A percentile compares a stretch with the other conserved stretches of the same genome.
Conservation (phyloP, 768 basidiomycete species). For the Pisolithus orientalis region DNA sequence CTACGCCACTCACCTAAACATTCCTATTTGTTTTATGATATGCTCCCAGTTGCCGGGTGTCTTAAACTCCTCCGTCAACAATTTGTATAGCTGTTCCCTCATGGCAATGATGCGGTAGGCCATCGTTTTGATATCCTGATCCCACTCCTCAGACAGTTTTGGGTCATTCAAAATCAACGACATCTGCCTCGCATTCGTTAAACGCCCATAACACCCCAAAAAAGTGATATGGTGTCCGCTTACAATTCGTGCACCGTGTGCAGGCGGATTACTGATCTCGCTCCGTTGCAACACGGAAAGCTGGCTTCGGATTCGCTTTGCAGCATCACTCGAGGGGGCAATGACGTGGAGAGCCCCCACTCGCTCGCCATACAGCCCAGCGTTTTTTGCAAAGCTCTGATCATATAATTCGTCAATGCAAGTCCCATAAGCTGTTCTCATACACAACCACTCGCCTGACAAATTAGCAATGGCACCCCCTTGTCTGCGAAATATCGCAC, state of each 20-base stretch:
- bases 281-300: constrained; percentile 87
- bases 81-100: constrained; percentile 70
- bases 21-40: constrained; percentile 92
- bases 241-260: constrained; percentile 85
- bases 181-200: constrained; percentile 39
- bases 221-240: constrained; percentile 20
- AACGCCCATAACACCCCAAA: neutral
- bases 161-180: constrained; percentile 74
- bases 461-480: constrained; percentile 73
- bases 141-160: constrained; percentile 82
- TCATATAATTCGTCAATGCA: constrained; percentile 6
- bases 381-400: constrained; percentile 96
- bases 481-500: constrained; percentile 80
- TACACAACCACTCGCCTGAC: constrained; percentile 55
- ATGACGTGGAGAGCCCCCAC: constrained; percentile 91
- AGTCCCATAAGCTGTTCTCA: neutral
- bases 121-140: constrained; percentile 86
- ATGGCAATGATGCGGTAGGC: constrained; percentile 69
- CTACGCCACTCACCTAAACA: constrained; percentile 70
- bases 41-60: constrained; percentile 97
- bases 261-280: constrained; percentile 93
- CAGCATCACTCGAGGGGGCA: constrained; percentile 55
- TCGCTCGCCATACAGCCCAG: constrained; percentile 91
- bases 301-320: constrained; percentile 74
- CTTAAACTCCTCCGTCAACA: constrained; percentile 65